phyloP scores from a whole-genome alignment of 2,329 filamentous ascomycete genomes.

The Pseudocercospora cruenta region DNA sequence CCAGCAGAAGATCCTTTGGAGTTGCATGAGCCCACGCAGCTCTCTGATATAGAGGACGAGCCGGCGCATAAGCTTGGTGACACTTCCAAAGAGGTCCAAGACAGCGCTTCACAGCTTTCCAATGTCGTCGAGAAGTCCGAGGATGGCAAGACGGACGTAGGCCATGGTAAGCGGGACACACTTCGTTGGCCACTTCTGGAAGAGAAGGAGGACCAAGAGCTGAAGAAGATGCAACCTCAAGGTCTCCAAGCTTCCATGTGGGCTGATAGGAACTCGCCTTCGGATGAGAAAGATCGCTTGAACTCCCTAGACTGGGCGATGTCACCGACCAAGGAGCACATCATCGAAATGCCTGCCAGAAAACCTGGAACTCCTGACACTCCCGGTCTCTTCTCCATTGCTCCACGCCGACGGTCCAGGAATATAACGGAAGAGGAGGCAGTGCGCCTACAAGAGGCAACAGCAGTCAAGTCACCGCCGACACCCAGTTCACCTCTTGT shows the following conservation, averaged over 20 bases:
- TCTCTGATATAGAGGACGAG: not conserved
- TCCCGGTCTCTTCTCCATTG: not conserved
- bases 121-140: not conserved
- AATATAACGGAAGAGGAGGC: not conserved
- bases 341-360: not conserved
- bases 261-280: not conserved
- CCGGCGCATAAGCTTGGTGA: not conserved
- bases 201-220: not conserved
- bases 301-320: not conserved
- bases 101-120: not conserved
- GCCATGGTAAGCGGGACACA: not conserved
- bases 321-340: not conserved
- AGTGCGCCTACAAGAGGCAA: not conserved
- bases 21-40: not conserved
- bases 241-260: not conserved
- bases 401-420: not conserved
- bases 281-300: not conserved
- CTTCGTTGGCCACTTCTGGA: not conserved
- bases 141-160: not conserved
- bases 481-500: not conserved
- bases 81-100: not conserved
- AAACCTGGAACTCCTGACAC: not conserved
- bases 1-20: not conserved
- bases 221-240: not conserved
- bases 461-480: not conserved